A percentile compares a stretch with the other conserved stretches of the same genome.
Conservation (phyloP, 1,284 basidiomycete species). For the Moesziomyces sp. region DNA sequence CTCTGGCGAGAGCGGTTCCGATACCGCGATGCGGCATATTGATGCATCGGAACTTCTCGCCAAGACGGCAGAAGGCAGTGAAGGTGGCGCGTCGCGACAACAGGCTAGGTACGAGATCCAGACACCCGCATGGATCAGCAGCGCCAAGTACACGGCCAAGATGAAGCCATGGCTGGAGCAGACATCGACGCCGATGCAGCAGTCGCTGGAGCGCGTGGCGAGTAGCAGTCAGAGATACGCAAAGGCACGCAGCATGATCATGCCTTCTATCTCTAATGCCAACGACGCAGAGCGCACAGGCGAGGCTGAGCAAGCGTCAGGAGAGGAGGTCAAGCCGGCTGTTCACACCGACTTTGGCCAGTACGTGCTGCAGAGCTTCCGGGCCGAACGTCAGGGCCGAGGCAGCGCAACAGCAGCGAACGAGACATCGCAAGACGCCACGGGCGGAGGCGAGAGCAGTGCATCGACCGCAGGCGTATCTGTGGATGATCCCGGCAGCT, state of each 20-base stretch:
- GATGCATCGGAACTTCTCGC: slow-evolving; percentile 7
- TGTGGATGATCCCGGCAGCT: slow-evolving; percentile 1
- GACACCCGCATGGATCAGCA: slow-evolving; percentile 29
- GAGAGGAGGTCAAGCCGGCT: background rate
- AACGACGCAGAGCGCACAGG: background rate
- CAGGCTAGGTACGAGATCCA: slow-evolving; percentile 24
- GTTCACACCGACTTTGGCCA: slow-evolving; percentile 16
- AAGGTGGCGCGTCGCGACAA: background rate
- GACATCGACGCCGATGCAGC: slow-evolving; percentile 17
- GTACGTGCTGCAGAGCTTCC: slow-evolving; percentile 24
- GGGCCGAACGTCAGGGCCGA: slow-evolving; percentile 7
- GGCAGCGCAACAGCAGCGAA: too few relatives aligned
- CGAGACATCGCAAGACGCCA: too few relatives aligned
- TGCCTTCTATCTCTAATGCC: slow-evolving; percentile 4
- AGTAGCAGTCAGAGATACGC: slow-evolving; percentile 15
- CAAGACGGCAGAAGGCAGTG: slow-evolving; percentile 2
- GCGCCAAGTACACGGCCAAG: slow-evolving; percentile 30
- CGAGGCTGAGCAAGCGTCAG: background rate
- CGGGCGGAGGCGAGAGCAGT: too few relatives aligned
- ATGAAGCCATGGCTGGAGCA: slow-evolving; percentile 38
- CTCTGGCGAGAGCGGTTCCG: background rate
- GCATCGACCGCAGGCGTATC: too few relatives aligned
- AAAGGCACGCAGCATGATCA: slow-evolving; percentile 16
- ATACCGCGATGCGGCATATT: background rate
- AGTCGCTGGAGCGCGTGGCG: slow-evolving; percentile 10